phyloP scores from a whole-genome alignment of 75 land plant species.

The Ceratopteris richardii region DNA sequence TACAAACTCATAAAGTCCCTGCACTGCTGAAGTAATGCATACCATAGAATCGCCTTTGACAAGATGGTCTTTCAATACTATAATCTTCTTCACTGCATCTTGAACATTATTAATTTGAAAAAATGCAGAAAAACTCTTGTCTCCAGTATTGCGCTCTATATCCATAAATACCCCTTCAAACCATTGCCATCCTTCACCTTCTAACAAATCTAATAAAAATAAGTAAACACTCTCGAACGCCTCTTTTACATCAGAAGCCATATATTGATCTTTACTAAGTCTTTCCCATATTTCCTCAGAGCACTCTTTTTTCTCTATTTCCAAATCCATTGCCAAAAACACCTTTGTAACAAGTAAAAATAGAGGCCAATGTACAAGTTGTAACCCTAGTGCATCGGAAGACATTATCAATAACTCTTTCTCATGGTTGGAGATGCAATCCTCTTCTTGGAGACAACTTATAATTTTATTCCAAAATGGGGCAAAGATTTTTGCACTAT shows the following conservation, averaged over 20 bases:
- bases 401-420: slow-evolving; percentile 69
- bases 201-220: background rate
- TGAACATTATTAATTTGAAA: slow-evolving; percentile 48
- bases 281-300: slow-evolving; percentile 75
- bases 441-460: slow-evolving; percentile 67
- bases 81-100: slow-evolving; percentile 47
- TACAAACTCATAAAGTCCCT: background rate
- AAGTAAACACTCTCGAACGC: slow-evolving; percentile 26
- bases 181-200: background rate
- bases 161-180: slow-evolving; percentile 51
- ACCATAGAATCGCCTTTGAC: slow-evolving; percentile 21
- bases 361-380: slow-evolving; percentile 90
- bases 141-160: slow-evolving; percentile 29
- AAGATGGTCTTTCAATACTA: slow-evolving; percentile 65
- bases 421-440: slow-evolving; percentile 71
- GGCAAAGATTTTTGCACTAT: slow-evolving; percentile 19
- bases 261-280: slow-evolving; percentile 74
- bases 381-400: slow-evolving; percentile 42
- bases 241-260: slow-evolving; percentile 80
- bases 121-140: slow-evolving; percentile 26
- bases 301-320: slow-evolving; percentile 52
- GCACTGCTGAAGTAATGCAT: background rate
- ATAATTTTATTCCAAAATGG: slow-evolving; percentile 94
- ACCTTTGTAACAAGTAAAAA: slow-evolving; percentile 96
- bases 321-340: slow-evolving; percentile 72